These are phyloP conservation scores for Agastache rugosa DNA, from an alignment of 257 asterid species.

Conservation along the genomic window DNA sequence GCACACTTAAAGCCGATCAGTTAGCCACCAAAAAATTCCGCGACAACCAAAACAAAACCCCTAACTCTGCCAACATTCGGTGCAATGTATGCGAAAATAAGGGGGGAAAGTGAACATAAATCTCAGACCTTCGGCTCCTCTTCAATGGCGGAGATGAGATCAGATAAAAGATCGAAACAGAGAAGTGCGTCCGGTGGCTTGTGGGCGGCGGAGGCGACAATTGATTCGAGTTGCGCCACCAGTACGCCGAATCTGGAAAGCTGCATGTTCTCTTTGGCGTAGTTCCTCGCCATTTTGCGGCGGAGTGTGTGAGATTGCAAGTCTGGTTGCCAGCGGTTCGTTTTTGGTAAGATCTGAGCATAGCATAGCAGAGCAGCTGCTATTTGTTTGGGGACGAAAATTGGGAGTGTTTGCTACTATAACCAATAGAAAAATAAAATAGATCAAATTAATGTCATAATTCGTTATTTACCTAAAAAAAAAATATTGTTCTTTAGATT, in stretches of 20 bases:
- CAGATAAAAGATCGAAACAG: slow-evolving; percentile 96
- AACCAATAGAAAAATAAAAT: neutral
- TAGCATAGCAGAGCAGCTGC: slow-evolving; percentile 4
- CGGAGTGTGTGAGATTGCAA: slow-evolving; percentile 17
- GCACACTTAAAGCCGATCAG: slow-evolving; percentile 22
- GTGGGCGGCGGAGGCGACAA: slow-evolving; percentile 91
- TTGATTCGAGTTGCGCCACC: slow-evolving; percentile 97
- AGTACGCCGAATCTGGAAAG: slow-evolving; percentile 90
- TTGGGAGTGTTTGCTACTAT: neutral
- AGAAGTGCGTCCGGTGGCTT: slow-evolving; percentile 91
- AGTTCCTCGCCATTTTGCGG: slow-evolving; percentile 62
- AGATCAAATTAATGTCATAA: neutral
- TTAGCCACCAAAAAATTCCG: slow-evolving; percentile 24
- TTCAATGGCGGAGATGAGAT: slow-evolving; percentile 82
- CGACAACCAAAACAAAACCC: slow-evolving; percentile 18
- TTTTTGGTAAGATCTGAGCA: slow-evolving; percentile 38
- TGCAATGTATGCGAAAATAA: slow-evolving; percentile 20
- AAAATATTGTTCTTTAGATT: too few species aligned
- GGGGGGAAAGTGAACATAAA: neutral
- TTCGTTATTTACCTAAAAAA: too few species aligned
- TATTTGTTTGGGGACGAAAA: slow-evolving; percentile 6
- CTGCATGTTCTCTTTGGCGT: slow-evolving; percentile 55
- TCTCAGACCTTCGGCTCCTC: slow-evolving; percentile 83
- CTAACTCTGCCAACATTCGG: slow-evolving; percentile 19
- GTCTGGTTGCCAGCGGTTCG: slow-evolving; percentile 6